These are phyloP conservation scores for Apiospora rasikravindrae DNA, from an alignment of 2,329 filamentous ascomycete species.

Conservation along the genomic window DNA sequence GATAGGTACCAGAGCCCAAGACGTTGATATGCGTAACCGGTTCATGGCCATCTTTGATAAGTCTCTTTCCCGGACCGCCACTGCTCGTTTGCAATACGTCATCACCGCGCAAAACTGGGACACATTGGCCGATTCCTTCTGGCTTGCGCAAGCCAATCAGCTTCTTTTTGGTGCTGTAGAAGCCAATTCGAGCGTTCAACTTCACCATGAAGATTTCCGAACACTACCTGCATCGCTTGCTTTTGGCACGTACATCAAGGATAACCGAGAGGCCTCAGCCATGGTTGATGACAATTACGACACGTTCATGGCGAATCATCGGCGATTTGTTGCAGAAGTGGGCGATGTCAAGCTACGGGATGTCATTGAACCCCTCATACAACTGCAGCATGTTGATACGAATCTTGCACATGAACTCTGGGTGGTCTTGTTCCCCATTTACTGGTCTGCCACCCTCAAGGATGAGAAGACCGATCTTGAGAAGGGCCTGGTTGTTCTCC, in stretches of 20 bases:
- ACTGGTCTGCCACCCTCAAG: slow-evolving; percentile 85
- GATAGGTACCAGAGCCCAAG: slow-evolving; percentile 88
- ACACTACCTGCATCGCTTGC: slow-evolving; percentile 75
- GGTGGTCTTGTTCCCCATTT: slow-evolving; percentile 89
- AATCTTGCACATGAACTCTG: slow-evolving; percentile 87
- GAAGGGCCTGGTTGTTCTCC: slow-evolving; percentile 84
- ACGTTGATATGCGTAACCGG: slow-evolving; percentile 95
- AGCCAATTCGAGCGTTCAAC: slow-evolving; percentile 75
- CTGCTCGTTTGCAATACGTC: slow-evolving; percentile 86
- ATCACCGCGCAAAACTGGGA: slow-evolving; percentile 96
- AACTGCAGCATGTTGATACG: slow-evolving; percentile 88
- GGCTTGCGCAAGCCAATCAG: slow-evolving; percentile 94
- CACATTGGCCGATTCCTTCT: slow-evolving; percentile 91
- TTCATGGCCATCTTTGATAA: slow-evolving; percentile 97
- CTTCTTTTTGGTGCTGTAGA: slow-evolving; percentile 91
- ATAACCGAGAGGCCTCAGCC: slow-evolving; percentile 64
- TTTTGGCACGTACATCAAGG: slow-evolving; percentile 75
- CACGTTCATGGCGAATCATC: slow-evolving; percentile 75
- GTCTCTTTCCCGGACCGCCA: slow-evolving; percentile 90
- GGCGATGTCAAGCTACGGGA: slow-evolving; percentile 88
- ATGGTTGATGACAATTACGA: slow-evolving; percentile 88
- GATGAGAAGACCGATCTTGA: slow-evolving; percentile 92
- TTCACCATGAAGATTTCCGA: slow-evolving; percentile 85
- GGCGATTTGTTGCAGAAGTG: slow-evolving; percentile 82
- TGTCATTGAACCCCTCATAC: slow-evolving; percentile 84